Percentiles rank a stretch among this genome's conserved stretches.
These are phyloP conservation scores for Daldinia sp. DNA, from an alignment of 2,329 filamentous ascomycete species.

Conservation along the genomic window DNA sequence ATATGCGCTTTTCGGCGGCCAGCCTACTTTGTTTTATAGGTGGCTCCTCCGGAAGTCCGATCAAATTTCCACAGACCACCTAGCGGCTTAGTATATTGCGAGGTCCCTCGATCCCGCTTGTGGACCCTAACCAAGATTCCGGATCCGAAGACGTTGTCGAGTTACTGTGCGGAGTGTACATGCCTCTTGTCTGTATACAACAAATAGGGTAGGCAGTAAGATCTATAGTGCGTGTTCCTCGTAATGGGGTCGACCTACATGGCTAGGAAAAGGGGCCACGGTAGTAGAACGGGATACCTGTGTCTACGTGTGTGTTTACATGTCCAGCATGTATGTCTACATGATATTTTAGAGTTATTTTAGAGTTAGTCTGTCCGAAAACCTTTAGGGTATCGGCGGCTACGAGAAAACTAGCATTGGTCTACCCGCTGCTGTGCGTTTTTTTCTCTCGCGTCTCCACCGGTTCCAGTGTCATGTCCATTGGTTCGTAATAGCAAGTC, in stretches of 20 bases:
- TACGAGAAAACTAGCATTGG: conserved; percentile 34
- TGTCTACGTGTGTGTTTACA: conserved; percentile 7
- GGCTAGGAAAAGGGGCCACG: background rate
- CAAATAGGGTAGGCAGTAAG: conserved; percentile 1
- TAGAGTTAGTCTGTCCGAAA: conserved; percentile 28
- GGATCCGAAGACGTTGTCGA: conserved; percentile 14
- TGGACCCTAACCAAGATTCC: conserved; percentile 23
- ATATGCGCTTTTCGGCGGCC: conserved; percentile 46
- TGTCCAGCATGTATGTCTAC: background rate
- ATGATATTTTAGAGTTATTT: conserved; percentile 6
- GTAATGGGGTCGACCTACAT: conserved; percentile 2
- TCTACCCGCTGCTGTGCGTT: conserved; percentile 40
- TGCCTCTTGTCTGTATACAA: conserved; percentile 1
- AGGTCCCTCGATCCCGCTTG: conserved; percentile 22
- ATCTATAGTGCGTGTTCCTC: conserved; percentile 2
- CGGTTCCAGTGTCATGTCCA: conserved; percentile 23
- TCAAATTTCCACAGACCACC: conserved; percentile 26
- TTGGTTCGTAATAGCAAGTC: conserved; percentile 32
- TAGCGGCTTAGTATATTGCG: conserved; percentile 22
- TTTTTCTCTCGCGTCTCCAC: conserved; percentile 29
- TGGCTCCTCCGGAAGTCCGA: conserved; percentile 46
- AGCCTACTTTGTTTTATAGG: conserved; percentile 29
- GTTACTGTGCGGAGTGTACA: conserved; percentile 4
- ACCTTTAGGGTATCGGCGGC: conserved; percentile 28
- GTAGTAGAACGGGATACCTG: background rate